Base-by-base conservation (phyloP, 2,329 filamentous ascomycete species). In the Xylariaceae sp. region DNA sequence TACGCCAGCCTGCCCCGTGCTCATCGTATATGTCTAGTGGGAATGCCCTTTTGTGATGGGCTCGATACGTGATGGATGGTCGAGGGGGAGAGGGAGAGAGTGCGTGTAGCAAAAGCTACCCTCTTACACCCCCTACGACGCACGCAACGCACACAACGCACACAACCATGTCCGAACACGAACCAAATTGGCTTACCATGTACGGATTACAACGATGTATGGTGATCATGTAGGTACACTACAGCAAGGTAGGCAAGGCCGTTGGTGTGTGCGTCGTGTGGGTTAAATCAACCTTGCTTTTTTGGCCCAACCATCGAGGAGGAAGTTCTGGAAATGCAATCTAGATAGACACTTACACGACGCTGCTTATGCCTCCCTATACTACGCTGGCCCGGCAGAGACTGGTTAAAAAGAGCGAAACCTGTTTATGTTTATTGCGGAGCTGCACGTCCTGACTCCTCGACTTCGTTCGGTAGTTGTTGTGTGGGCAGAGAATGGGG, bases 21-120 rank as follows among this genome's bases (percentile, higher is more conserved):
- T 56, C 30, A 18, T 54, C 51, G 51, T 51, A 41, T 50, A 51
- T 51, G 48, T 53, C 51, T 52, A 59, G 41, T 55, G 54, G 57
- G 41, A 48, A 54, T 53, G 45, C 15, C n/a, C 23, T 1, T 48
- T 48, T 57, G 59, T 54, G 57, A 55, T 53, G 56, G 56, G 44
- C 45, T 30, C 23, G 23, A 30, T 30, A 41, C 56, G 55, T 59
- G 59, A 56, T 53, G 56, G 56, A 30, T 52, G 56, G 49, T 48
- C 35, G 37, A 41, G 37, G 11, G 37, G 11, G 4, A 41, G 39
- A 39, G 56, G 35, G 50, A 44, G 53, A 45, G 53, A 37, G 60
- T 48, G 57, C 37, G 45, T 3, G 30, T 35, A 51, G 18, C 10
- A 35, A 35, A 51, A 13, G 23, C 1, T 13, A 13, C 11, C 23